phyloP scores from a whole-genome alignment of 495 filamentous ascomycete species.

The Tuber microsphaerosporum region DNA sequence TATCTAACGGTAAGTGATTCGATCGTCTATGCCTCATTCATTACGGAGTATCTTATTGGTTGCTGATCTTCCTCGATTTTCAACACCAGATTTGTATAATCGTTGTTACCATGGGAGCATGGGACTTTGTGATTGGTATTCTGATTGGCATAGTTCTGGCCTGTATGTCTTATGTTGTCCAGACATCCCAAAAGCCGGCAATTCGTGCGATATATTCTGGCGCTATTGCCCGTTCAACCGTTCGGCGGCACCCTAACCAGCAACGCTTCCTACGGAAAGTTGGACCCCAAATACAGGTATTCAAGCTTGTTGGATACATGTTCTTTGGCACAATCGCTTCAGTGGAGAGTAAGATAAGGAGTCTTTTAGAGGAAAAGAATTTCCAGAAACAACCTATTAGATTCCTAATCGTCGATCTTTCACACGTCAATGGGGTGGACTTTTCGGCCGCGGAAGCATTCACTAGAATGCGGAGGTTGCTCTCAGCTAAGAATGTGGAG shows the following conservation, averaged over 20 bases:
- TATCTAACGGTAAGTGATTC: conserved; percentile 67
- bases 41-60: conserved; percentile 34
- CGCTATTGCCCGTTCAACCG: conserved; percentile 79
- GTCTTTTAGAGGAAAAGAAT: conserved; percentile 69
- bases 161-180: conserved; percentile 81
- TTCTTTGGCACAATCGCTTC: conserved; percentile 96
- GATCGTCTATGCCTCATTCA: neutral
- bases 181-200: conserved; percentile 79
- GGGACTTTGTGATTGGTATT: conserved; percentile 92
- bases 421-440: conserved; percentile 83
- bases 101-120: conserved; percentile 88
- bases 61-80: neutral
- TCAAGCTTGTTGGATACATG: conserved; percentile 83
- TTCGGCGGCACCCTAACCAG: conserved; percentile 81
- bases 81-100: conserved; percentile 67
- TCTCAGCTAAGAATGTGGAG: conserved; percentile 63
- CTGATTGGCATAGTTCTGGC: conserved; percentile 85
- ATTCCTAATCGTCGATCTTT: conserved; percentile 83
- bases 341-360: conserved; percentile 78
- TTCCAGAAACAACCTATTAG: conserved; percentile 71
- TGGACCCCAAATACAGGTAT: conserved; percentile 76
- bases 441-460: conserved; percentile 95
- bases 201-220: conserved; percentile 81
- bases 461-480: conserved; percentile 77
- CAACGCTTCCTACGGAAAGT: conserved; percentile 77